Base-by-base conservation (phyloP, 306 rosid genomes). In the Rubus idaeus region DNA sequence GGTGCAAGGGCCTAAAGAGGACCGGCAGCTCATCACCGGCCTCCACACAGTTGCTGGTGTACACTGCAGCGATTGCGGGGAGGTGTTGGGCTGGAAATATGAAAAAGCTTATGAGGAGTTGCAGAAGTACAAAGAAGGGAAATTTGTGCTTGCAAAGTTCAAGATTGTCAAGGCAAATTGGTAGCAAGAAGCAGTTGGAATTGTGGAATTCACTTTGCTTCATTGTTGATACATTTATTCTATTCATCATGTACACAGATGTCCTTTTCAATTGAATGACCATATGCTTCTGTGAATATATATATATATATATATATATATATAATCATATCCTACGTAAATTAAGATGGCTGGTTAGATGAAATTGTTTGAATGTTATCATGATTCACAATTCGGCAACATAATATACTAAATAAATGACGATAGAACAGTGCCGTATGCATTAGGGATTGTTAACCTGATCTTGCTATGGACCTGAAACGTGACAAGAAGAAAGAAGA, bases 121-220 rank as follows among this genome's bases (percentile, higher is more conserved):
- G 68, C 94, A 89, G 45, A 91, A 86, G 78, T 87, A 91, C 75
- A 91, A 91, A 79, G 96, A 87, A 85, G 96, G 93, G 11, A 92
- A 90, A 65, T 74, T 81, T 64, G 76, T 90, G 1, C 83, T 92
- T 50, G 94, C 85, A 76, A 90, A 87, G 78, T 86, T 87, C 83
- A 90, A 87, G 90, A 92, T 90, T 49, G 80, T 70, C 20, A 77
- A 72, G 57, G 79, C 65, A 51, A 85, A 77, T 75, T 81, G 80
- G 81, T 87, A 85, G 87, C 44, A n/a, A n/a, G 17, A 20, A 10
- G 12, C 55, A 49, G 37, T 70, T 39, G 60, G 67, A 41, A 41
- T 16, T 42, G 61, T 57, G 4, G 55, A 58, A 14, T 50, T 71
- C 12, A 61, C 21, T 62, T 62, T 9, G 39, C 11, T 78, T 41